Evolutionary conservation across 2,329 filamentous ascomycete genomes (phyloP).

Genomic region (Epichloe glyceriae): DNA sequence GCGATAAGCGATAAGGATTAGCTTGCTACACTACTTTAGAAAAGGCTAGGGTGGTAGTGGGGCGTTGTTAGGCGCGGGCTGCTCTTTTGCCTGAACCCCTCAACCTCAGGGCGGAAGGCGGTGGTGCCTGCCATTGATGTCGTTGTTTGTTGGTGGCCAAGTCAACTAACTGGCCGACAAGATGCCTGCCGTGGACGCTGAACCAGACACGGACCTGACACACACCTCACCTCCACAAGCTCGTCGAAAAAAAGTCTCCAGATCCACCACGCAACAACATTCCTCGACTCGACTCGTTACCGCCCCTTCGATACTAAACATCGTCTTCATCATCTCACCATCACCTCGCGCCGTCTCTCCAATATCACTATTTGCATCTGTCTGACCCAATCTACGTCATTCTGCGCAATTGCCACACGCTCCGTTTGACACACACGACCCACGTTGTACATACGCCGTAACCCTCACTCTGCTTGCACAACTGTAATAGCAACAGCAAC

Average conservation of each 20-base stretch:
- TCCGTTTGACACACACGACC: neutral
- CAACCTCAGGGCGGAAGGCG: neutral
- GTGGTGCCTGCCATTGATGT: neutral
- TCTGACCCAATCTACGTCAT: conserved; percentile 1
- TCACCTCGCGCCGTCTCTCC: neutral
- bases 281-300: neutral
- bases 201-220: neutral
- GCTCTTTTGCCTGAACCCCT: too few relatives aligned
- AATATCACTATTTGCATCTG: neutral
- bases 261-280: conserved; percentile 2
- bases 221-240: neutral
- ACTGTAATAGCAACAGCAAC: neutral
- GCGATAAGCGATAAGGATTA: conserved; percentile 8
- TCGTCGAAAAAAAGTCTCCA: neutral
- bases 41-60: too few relatives aligned
- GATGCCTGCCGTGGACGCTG: too few relatives aligned
- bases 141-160: too few relatives aligned
- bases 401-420: neutral
- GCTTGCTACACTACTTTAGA: too few relatives aligned
- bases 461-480: neutral
- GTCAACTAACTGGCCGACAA: too few relatives aligned
- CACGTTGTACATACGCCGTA: neutral
- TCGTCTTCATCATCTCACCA: neutral
- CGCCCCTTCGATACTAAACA: neutral
- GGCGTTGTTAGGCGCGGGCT: too few relatives aligned